Base-by-base conservation (phyloP, 1,139 yeast genomes). In the Candida freyschussii region DNA sequence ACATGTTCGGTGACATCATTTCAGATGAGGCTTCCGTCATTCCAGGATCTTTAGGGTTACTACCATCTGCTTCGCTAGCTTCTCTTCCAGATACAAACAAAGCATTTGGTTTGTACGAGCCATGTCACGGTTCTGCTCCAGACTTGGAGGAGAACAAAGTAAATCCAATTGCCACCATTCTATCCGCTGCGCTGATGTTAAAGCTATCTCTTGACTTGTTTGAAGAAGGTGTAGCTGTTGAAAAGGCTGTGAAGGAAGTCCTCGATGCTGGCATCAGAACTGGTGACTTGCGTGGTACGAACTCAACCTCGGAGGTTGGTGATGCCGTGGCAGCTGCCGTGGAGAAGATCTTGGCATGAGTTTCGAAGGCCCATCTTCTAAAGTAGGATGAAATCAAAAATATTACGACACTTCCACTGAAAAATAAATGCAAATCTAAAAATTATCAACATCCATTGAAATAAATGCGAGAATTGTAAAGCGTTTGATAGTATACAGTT, bases 81-180 rank as follows among this genome's bases (percentile, higher is more conserved):
- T 85, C 96, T 13, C 72, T 91, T 53, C 98, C 98, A 38, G 96
- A 89, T 60, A 78, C 89, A 29, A 89, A 89, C 69, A 67, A 73
- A 30, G 97, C 97, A 1, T 87, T 91, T 57, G 98, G 98, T 41
- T 71, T 91, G 44, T 91, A 91, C 60, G 98, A 91, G 65, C 98
- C 98, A 47, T 89, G 97, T 57, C 98, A 91, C 60, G 98, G 98
- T 29, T 82, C 96, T 26, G 98, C 98, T 17, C 98, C 98, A 27
- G 98, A 91, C 60, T 74, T 91, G 56, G 80, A 80, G 33, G 68
- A 66, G 40, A 85, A 86, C 58, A 82, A 84, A 65, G 98, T 87
- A 37, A 91, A 91, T 62, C 98, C 98, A 33, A 64, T 89, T 36
- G 98, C 96, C 31, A 85, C 96, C 19, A 89, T 91, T 50, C 72